Evolutionary conservation across 2,329 filamentous ascomycete genomes (phyloP).

Genomic region (Monosporascus sp.): DNA sequence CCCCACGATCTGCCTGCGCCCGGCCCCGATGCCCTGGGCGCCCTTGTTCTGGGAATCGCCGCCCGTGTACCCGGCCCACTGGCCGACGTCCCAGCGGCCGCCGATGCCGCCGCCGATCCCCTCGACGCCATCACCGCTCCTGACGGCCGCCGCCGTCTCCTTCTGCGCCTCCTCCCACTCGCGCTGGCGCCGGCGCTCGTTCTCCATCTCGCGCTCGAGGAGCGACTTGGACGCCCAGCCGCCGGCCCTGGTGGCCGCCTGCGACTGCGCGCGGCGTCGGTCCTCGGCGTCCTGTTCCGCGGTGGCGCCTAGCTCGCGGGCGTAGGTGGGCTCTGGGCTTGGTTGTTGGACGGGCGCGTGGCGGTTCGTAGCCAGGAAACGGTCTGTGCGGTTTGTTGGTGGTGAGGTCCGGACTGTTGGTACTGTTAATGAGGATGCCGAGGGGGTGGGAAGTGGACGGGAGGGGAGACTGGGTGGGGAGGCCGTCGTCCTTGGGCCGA

Average conservation of each 20-base stretch:
- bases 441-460: constrained; percentile 23
- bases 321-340: constrained; percentile 43
- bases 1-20: constrained; percentile 73
- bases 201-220: constrained; percentile 75
- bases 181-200: constrained; percentile 68
- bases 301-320: constrained; percentile 49
- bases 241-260: constrained; percentile 55
- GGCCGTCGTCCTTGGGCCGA: constrained; percentile 22
- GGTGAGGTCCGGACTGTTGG: neutral
- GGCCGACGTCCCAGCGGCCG: constrained; percentile 69
- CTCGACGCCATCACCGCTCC: constrained; percentile 48
- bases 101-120: constrained; percentile 62
- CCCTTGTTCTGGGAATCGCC: constrained; percentile 71
- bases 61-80: constrained; percentile 70
- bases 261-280: constrained; percentile 51
- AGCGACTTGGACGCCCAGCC: constrained; percentile 65
- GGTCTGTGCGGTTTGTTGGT: constrained; percentile 34
- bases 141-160: constrained; percentile 52
- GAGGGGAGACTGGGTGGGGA: constrained; percentile 11
- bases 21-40: constrained; percentile 60
- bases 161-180: constrained; percentile 77
- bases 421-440: neutral
- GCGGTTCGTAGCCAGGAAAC: constrained; percentile 51
- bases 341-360: constrained; percentile 33
- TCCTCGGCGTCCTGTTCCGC: constrained; percentile 60